Conservation (phyloP, 352 stramenopile species). For the Globisporangium nagaii region DNA sequence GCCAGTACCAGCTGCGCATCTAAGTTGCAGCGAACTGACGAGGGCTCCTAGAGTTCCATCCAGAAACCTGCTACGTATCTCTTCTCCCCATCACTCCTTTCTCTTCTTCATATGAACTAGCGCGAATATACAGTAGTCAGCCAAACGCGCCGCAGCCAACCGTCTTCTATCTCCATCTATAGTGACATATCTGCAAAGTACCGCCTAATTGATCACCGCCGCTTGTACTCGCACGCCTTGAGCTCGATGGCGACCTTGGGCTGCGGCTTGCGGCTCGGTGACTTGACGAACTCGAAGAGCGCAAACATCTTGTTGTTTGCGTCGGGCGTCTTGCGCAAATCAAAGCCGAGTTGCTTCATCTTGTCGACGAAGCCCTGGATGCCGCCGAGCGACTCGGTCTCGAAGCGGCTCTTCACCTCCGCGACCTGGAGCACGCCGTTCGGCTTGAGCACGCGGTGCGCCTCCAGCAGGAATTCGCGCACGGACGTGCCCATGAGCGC, state of each 20-base stretch:
- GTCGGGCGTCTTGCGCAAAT: conserved; percentile 60
- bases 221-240: conserved; percentile 85
- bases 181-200: conserved; percentile 17
- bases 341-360: conserved; percentile 63
- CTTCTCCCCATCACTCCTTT: neutral
- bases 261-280: conserved; percentile 35
- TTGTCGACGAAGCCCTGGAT: conserved; percentile 57
- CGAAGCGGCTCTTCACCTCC: conserved; percentile 82
- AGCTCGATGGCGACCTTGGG: conserved; percentile 52
- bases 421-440: conserved; percentile 88
- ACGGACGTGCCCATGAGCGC: conserved; percentile 98
- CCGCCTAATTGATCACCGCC: too few relatives aligned
- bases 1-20: conserved; percentile 97
- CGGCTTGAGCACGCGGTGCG: conserved; percentile 90
- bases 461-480: conserved; percentile 96
- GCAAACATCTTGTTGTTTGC: conserved; percentile 86
- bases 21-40: too few relatives aligned
- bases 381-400: conserved; percentile 59
- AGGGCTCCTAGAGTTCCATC: too few relatives aligned
- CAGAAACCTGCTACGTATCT: neutral
- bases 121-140: neutral
- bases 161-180: neutral
- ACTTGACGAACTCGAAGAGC: conserved; percentile 80
- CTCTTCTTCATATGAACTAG: neutral
- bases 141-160: too few relatives aligned